A percentile compares a stretch with the other conserved stretches of the same genome.
Evolutionary conservation across 2,329 filamentous ascomycete species (phyloP).

Genomic region (Catunica adiposa): DNA sequence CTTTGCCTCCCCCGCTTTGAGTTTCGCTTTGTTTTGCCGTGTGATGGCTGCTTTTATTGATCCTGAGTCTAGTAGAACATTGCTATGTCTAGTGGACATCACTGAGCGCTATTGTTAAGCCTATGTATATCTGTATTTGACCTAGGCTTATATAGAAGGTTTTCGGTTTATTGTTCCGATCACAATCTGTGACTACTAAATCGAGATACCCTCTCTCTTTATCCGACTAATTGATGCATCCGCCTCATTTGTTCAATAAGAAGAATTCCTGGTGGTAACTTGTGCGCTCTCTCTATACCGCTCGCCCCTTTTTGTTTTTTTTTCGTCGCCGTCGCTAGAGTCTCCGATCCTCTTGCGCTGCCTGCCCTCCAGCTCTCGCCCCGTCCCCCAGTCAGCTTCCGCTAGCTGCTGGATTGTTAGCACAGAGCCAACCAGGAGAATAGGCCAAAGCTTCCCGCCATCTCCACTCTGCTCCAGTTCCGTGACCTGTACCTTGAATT

Average conservation of each 20-base stretch:
- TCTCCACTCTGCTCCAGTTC: not conserved
- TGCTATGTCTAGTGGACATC: too few species aligned
- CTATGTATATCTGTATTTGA: too few species aligned
- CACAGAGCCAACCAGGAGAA: not conserved
- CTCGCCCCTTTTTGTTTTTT: slow-evolving; percentile 7
- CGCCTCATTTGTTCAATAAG: not conserved
- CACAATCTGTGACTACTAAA: not conserved
- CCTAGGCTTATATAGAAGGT: too few species aligned
- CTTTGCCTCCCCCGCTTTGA: not conserved
- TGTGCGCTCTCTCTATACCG: not conserved
- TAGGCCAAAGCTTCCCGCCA: slow-evolving; percentile 11
- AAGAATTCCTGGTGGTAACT: not conserved
- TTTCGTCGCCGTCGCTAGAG: slow-evolving; percentile 7
- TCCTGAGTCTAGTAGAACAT: too few species aligned
- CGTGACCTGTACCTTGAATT: not conserved
- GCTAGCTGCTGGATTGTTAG: too few species aligned
- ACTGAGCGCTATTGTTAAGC: too few species aligned
- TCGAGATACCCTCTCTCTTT: slow-evolving; percentile 1
- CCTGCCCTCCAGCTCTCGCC: too few species aligned
- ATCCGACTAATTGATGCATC: slow-evolving; percentile 4
- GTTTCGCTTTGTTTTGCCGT: not conserved
- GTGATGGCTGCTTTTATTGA: not conserved
- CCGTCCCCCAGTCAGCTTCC: not conserved
- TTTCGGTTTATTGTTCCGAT: too few species aligned
- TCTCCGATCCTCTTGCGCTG: slow-evolving; percentile 2